Evolutionary conservation across 2,329 filamentous ascomycete genomes (phyloP), one percentile per base, ranked within the genome.

Genomic region (Pyrenochaeta sp.): DNA sequence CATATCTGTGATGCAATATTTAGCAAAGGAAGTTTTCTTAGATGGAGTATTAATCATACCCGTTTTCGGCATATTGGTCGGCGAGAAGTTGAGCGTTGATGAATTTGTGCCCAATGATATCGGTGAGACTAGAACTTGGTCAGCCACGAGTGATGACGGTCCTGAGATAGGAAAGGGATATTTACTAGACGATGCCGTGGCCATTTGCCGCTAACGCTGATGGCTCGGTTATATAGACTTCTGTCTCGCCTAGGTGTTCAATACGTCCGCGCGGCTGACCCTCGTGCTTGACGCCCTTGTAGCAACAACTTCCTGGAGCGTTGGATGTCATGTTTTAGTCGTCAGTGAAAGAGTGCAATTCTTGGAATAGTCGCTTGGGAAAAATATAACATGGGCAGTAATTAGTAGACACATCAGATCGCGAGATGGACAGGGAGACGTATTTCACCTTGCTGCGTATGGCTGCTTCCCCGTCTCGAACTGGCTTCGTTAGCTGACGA

Each of bases 1-100:
- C 51, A 46, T 70, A 72, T 44, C 66, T 63, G 10, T 65, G 32
- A n/a, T n/a, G 32, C 32, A 12, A 5, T 35, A 5, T 35, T 35
- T 5, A 17, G 15, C 12, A n/a, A n/a, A n/a, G n/a, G n/a, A n/a
- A n/a, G n/a, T n/a, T n/a, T n/a, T n/a, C n/a, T n/a, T n/a, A n/a
- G n/a, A n/a, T n/a, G n/a, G n/a, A n/a, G n/a, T n/a, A n/a, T n/a
- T n/a, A n/a, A n/a, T n/a, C 14, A 35, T 35, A 35, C 32, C 32
- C 32, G 11, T 12, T 35, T 4, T 35, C 32, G 14, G 32, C 32
- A 17, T 35, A 35, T 35, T 35, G 12, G 14, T 35, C 32, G 5
- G 32, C 32, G 12, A 35, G 5, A 4, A 35, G 14, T 5, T 35
- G 32, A 5, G 32, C 32, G 15, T 35, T 35, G 4, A 35, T 35